A percentile compares a stretch with the other conserved stretches of the same genome.
Evolutionary conservation across 2,329 filamentous ascomycete species (phyloP).

Genomic region (Cladosporium sp.): DNA sequence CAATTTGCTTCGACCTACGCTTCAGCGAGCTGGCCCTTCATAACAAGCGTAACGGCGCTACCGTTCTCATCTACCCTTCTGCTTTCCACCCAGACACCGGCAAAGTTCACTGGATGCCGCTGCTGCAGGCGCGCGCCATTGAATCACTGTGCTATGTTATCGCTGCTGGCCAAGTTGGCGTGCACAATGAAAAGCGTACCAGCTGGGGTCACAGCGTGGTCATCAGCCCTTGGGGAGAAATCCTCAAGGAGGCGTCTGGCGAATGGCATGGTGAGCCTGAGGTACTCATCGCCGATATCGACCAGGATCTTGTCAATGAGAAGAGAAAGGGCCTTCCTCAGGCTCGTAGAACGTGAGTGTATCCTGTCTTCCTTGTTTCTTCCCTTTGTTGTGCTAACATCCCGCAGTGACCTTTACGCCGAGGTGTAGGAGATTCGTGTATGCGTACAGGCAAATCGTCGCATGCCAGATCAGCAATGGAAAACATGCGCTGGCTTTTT

Average conservation of each 20-base stretch:
- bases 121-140: constrained; percentile 76
- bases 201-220: constrained; percentile 87
- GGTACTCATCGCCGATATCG: constrained; percentile 38
- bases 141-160: constrained; percentile 86
- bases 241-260: constrained; percentile 62
- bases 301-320: constrained; percentile 35
- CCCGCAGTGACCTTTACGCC: constrained; percentile 29
- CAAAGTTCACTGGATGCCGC: constrained; percentile 75
- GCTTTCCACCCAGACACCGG: constrained; percentile 89
- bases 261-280: constrained; percentile 37
- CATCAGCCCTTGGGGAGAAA: constrained; percentile 78
- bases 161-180: constrained; percentile 75
- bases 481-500: background rate
- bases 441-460: too few relatives aligned
- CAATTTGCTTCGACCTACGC: constrained; percentile 88
- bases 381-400: constrained; percentile 14
- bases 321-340: constrained; percentile 36
- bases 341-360: constrained; percentile 32
- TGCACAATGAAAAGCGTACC: constrained; percentile 68
- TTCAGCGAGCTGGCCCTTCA: constrained; percentile 72
- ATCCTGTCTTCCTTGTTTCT: background rate
- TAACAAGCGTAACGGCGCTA: constrained; percentile 62
- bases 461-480: too few relatives aligned
- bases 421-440: constrained; percentile 18
- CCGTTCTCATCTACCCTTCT: constrained; percentile 80